phyloP scores from a whole-genome alignment of 345 rosid genomes.

The Moricandia moricandioides region DNA sequence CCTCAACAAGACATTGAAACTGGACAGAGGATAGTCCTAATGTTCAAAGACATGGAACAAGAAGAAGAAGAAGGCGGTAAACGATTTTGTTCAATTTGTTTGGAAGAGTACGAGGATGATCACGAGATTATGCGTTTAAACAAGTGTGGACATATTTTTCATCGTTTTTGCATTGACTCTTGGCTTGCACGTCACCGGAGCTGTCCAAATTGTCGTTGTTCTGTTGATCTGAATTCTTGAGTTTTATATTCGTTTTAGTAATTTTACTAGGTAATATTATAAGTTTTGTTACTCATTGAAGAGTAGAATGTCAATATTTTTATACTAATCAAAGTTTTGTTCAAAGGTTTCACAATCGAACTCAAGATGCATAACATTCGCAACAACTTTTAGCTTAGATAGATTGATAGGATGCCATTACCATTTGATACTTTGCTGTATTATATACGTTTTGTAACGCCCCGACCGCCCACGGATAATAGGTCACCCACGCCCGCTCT shows the following conservation, averaged over 20 bases:
- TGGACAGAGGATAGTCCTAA: background rate
- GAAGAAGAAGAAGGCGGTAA: background rate
- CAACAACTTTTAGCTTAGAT: too few relatives aligned
- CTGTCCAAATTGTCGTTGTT: conserved; percentile 28
- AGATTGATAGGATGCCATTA: too few relatives aligned
- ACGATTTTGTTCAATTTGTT: conserved; percentile 21
- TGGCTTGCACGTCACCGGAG: background rate
- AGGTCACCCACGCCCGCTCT: too few relatives aligned
- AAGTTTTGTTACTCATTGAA: background rate
- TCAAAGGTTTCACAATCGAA: conserved; percentile 14
- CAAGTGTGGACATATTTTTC: conserved; percentile 26
- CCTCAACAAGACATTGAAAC: conserved; percentile 26
- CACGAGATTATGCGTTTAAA: conserved; percentile 17
- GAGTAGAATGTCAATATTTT: background rate
- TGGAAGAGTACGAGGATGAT: conserved; percentile 27
- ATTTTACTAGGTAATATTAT: background rate
- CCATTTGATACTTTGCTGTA: conserved; percentile 7
- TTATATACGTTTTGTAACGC: too few relatives aligned
- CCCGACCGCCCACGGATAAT: too few relatives aligned
- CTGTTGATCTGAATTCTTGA: background rate
- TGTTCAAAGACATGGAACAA: conserved; percentile 22
- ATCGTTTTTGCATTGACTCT: conserved; percentile 21
- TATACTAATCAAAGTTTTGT: background rate
- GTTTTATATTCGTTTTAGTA: background rate
- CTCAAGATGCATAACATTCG: too few relatives aligned